A percentile compares a stretch with the other conserved stretches of the same genome.
phyloP scores from a whole-genome alignment of 768 basidiomycete species.

The Clitopilus hobsonii region DNA sequence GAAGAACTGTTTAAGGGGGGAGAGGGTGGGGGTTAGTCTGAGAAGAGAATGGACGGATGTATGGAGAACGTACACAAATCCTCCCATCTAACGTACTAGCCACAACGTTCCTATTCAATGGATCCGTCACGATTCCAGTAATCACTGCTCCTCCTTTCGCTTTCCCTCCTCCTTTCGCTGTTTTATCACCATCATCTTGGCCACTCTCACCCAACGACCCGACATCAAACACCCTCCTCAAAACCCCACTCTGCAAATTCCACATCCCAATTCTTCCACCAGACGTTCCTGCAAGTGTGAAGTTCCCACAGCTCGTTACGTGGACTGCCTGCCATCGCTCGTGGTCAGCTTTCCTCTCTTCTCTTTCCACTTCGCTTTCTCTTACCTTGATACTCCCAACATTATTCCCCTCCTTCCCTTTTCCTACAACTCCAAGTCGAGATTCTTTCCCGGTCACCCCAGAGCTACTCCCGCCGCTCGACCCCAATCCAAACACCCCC shows the following conservation, averaged over 20 bases:
- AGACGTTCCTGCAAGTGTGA: constrained; percentile 81
- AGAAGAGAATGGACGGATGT: neutral
- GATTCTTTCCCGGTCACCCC: too few relatives aligned
- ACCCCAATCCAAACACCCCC: constrained; percentile 53
- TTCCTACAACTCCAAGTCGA: neutral
- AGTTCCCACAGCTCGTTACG: constrained; percentile 94
- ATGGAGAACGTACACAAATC: constrained; percentile 60
- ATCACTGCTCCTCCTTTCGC: constrained; percentile 48
- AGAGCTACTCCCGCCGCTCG: too few relatives aligned
- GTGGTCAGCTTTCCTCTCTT: constrained; percentile 40
- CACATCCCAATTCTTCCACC: constrained; percentile 82
- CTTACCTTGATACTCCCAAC: constrained; percentile 71
- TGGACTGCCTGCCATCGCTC: constrained; percentile 67
- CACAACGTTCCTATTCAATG: constrained; percentile 76
- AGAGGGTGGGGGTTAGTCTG: too few relatives aligned
- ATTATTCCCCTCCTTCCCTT: constrained; percentile 57
- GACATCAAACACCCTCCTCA: constrained; percentile 71
- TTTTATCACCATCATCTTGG: neutral
- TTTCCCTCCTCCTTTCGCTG: neutral
- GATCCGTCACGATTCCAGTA: constrained; percentile 82
- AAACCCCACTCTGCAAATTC: constrained; percentile 95
- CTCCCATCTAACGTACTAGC: constrained; percentile 88
- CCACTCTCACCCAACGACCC: constrained; percentile 27
- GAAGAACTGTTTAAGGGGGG: constrained; percentile 76
- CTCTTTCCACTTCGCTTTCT: constrained; percentile 40